Percentiles rank a stretch among this genome's conserved stretches.
These are phyloP conservation scores for Suillus sp. DNA, from an alignment of 768 basidiomycete genomes.

Conservation along the genomic window DNA sequence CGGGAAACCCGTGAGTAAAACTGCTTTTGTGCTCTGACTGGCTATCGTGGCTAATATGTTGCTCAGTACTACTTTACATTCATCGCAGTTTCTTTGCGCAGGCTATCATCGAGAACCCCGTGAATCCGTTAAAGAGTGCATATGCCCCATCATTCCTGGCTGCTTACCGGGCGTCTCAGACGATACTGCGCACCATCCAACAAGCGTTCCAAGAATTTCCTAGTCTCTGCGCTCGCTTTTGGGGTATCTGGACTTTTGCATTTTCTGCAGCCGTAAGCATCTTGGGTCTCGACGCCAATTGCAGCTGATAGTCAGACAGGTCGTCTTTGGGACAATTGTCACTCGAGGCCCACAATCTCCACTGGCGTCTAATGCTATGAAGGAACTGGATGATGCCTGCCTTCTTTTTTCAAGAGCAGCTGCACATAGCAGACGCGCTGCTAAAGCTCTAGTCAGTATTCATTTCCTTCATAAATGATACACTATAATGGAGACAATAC, in stretches of 20 bases:
- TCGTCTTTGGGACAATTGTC: constrained; percentile 80
- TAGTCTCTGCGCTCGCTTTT: constrained; percentile 53
- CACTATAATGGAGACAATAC: constrained; percentile 3
- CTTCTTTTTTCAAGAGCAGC: constrained; percentile 67
- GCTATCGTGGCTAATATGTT: constrained; percentile 6
- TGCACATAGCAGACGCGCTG: constrained; percentile 57
- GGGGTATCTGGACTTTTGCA: constrained; percentile 64
- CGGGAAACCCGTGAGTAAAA: constrained; percentile 40
- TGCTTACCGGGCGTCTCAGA: constrained; percentile 58
- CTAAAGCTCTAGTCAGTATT: constrained; percentile 60
- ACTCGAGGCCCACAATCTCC: constrained; percentile 72
- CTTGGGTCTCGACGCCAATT: not conserved
- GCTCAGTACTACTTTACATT: constrained; percentile 58
- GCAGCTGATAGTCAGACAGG: constrained; percentile 39
- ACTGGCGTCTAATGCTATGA: constrained; percentile 65
- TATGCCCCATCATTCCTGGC: constrained; percentile 69
- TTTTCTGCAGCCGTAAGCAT: constrained; percentile 53
- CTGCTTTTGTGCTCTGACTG: not conserved
- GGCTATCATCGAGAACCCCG: constrained; percentile 67
- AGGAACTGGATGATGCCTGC: constrained; percentile 68
- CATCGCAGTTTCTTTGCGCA: constrained; percentile 73
- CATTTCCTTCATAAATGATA: not conserved
- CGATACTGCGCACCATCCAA: constrained; percentile 52
- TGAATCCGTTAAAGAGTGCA: constrained; percentile 63
- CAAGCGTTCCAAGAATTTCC: constrained; percentile 52